phyloP scores from a whole-genome alignment of 2,329 filamentous ascomycete species.

The Ophiostoma sp. region DNA sequence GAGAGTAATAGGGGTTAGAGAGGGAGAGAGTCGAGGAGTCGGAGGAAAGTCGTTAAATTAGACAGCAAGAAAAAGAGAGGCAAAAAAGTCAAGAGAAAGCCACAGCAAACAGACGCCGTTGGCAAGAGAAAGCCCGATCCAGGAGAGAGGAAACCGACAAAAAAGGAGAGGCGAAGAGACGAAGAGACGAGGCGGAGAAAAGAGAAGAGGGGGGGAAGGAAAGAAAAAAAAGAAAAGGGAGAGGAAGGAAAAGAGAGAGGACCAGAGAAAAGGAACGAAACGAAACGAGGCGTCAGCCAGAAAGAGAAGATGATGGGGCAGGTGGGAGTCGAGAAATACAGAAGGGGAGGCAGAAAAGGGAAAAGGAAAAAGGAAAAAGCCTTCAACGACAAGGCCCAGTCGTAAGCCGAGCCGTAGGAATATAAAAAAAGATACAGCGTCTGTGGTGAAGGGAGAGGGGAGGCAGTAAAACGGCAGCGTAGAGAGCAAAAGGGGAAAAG shows the following conservation, averaged over 20 bases:
- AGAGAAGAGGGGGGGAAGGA: too few species aligned
- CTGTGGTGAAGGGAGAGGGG: background rate
- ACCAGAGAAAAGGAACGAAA: background rate
- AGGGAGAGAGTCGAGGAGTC: background rate
- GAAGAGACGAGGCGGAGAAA: background rate
- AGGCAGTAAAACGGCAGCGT: too few species aligned
- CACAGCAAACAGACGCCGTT: background rate
- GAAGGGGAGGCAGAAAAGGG: background rate
- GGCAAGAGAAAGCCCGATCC: background rate
- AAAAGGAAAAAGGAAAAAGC: background rate
- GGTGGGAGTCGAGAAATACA: background rate
- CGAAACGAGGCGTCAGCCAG: constrained; percentile 7
- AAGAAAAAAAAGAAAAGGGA: background rate
- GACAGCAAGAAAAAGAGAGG: background rate
- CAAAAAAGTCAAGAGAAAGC: background rate
- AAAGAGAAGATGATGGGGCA: background rate
- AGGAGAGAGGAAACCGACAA: background rate
- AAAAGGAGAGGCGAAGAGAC: background rate
- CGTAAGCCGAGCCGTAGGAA: background rate
- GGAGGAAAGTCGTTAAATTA: background rate
- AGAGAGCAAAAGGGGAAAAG: background rate
- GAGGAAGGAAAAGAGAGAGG: background rate
- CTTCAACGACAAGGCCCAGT: constrained; percentile 8
- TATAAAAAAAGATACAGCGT: constrained; percentile 1
- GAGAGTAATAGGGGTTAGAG: background rate